Percentiles rank a stretch among this genome's conserved stretches.
Conservation (phyloP, 1,284 basidiomycete species). For the Boletus sp. region DNA sequence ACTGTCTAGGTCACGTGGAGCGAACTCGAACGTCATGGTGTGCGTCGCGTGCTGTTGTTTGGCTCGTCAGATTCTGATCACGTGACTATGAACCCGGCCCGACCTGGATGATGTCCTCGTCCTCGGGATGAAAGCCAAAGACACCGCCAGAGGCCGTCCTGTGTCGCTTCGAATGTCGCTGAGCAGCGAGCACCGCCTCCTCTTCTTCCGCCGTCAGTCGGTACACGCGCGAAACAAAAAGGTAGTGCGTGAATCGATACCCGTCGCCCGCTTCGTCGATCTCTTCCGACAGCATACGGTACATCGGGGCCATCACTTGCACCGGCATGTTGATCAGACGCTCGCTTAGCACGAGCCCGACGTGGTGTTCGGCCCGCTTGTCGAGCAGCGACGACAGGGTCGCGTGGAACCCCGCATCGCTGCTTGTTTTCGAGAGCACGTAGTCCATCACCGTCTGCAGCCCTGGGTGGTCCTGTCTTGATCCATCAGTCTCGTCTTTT, state of each 20-base stretch:
- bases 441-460: slow-evolving; percentile 77
- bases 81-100: no score
- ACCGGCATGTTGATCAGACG: slow-evolving; percentile 92
- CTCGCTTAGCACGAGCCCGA: slow-evolving; percentile 85
- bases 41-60: slow-evolving; percentile 67
- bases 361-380: slow-evolving; percentile 41
- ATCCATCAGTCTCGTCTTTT: not conserved
- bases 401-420: slow-evolving; percentile 53
- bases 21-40: slow-evolving; percentile 68
- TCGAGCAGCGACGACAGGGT: slow-evolving; percentile 51
- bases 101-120: slow-evolving; percentile 74
- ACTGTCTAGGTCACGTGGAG: slow-evolving; percentile 66
- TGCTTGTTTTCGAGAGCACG: slow-evolving; percentile 54
- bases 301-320: slow-evolving; percentile 88
- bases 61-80: not conserved
- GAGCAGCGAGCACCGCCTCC: slow-evolving; percentile 35
- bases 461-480: slow-evolving; percentile 64
- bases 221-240: slow-evolving; percentile 79
- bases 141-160: slow-evolving; percentile 47
- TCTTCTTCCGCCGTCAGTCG: slow-evolving; percentile 66
- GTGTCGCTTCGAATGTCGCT: slow-evolving; percentile 29
- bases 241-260: slow-evolving; percentile 70
- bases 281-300: slow-evolving; percentile 83
- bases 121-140: slow-evolving; percentile 86
- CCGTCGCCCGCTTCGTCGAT: slow-evolving; percentile 71